Percentiles rank a stretch among this genome's conserved stretches.
These are phyloP conservation scores for Claviceps humidiphila DNA, from an alignment of 2,329 filamentous ascomycete genomes.

Conservation along the genomic window DNA sequence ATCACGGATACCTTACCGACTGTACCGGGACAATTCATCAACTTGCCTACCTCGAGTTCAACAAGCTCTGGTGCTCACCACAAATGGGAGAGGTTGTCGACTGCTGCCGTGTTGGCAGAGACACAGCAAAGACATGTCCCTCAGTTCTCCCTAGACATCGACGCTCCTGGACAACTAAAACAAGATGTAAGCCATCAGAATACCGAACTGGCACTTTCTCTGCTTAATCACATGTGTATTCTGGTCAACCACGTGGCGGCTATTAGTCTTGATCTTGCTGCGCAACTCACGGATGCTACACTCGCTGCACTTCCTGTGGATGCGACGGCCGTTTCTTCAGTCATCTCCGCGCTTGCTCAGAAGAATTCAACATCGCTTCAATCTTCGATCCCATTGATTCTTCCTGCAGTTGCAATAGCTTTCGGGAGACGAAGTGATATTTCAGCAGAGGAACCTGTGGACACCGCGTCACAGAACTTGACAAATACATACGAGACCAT, in stretches of 20 bases:
- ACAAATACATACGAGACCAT: conserved; percentile 8
- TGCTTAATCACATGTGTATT: conserved; percentile 9
- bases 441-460: neutral
- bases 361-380: conserved; percentile 6
- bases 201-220: conserved; percentile 3
- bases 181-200: neutral
- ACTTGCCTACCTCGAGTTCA: neutral
- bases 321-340: conserved; percentile 7
- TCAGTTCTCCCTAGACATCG: neutral
- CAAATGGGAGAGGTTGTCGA: neutral
- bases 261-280: conserved; percentile 9
- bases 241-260: conserved; percentile 9
- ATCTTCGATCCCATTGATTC: conserved; percentile 10
- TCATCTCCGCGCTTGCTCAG: conserved; percentile 8
- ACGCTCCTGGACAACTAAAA: neutral
- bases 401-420: conserved; percentile 12
- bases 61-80: neutral
- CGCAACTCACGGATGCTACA: conserved; percentile 12
- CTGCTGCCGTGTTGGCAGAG: neutral
- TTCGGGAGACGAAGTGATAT: conserved; percentile 7
- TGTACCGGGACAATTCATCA: neutral
- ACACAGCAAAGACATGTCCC: neutral
- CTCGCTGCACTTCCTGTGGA: conserved; percentile 10
- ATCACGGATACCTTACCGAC: neutral
- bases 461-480: conserved; percentile 1